A percentile compares a stretch with the other conserved stretches of the same genome.
Evolutionary conservation across 495 filamentous ascomycete species (phyloP).

Genomic region (Tuber aestivum): DNA sequence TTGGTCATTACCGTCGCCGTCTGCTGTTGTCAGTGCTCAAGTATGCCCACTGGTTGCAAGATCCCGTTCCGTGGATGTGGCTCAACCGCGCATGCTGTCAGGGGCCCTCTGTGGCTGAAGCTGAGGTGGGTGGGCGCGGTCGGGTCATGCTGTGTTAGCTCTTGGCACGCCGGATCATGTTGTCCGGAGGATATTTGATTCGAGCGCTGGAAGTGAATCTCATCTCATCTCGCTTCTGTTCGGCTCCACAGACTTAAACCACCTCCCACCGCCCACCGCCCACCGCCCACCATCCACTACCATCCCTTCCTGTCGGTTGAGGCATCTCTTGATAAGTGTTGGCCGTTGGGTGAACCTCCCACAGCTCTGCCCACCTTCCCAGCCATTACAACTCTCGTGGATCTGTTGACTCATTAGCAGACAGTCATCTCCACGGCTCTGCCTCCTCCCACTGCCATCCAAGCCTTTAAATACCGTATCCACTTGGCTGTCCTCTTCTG

Average conservation of each 20-base stretch:
- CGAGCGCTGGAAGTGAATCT: not conserved
- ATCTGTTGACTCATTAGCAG: not conserved
- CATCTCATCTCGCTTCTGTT: not conserved
- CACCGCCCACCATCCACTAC: not conserved
- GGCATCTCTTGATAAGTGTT: too few relatives aligned
- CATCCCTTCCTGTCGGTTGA: too few relatives aligned
- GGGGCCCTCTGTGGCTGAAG: too few relatives aligned
- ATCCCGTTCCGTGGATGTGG: not conserved
- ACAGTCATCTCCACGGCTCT: not conserved
- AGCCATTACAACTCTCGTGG: not conserved
- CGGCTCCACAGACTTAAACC: not conserved
- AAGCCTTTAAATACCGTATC: not conserved
- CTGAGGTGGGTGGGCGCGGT: not conserved
- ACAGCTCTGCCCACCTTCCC: too few relatives aligned
- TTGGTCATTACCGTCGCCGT: too few relatives aligned
- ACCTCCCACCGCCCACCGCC: not conserved
- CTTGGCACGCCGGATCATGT: too few relatives aligned
- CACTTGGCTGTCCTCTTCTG: not conserved
- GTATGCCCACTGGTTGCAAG: not conserved
- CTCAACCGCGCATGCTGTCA: not conserved
- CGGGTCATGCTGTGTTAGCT: too few relatives aligned
- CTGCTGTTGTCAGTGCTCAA: not conserved
- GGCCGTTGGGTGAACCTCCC: too few relatives aligned
- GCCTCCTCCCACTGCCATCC: not conserved
- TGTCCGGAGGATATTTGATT: not conserved